Evolutionary conservation across 768 basidiomycete genomes (phyloP), one percentile per base, ranked within the genome.

Genomic region (Termitomyces sp.): DNA sequence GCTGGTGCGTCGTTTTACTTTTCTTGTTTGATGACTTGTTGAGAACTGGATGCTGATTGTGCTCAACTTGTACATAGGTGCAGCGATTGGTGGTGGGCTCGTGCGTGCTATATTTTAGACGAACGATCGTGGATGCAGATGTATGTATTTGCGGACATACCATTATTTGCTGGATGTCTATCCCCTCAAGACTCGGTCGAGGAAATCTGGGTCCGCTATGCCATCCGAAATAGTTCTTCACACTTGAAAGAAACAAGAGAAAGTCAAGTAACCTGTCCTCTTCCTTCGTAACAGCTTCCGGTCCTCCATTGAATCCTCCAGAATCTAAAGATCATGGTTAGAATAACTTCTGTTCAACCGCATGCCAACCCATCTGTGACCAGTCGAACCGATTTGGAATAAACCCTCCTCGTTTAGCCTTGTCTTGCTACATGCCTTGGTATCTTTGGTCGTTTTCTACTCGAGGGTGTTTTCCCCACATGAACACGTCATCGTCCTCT

Each of bases 1-100:
- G 89, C 88, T 60, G 88, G 89, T 86, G 55, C 55, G 84, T 76
- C 55, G 57, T 18, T 18, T 45, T 39, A 2, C 18, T 33, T 22
- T 42, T 45, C 7, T 52, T 9, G 28, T 15, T 45, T 24, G n/a
- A n/a, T 33, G 32, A 32, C 9, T 24, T 5, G 16, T 16, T 38
- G 4, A 0, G 38, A 13, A 39, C 1, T 3, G 20, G 35, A 22
- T 38, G 55, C n/a, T 55, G 55, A 44, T 42, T 44, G 22, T 15
- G 12, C 9, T 12, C 32, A 33, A 33, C 9, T n/a, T 39, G n/a
- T 15, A 36, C 11, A 46, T 48, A 57, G 56, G 56, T 48, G 56
- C 56, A 20, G 56, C 56, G 7, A 57, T 57, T 24, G 45, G 56
- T 48, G 56, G 56, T 18, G 56, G 56, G 6, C 56, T 57, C 20